Base-by-base conservation (phyloP, 2,329 filamentous ascomycete genomes). In the Fusarium aywerte region DNA sequence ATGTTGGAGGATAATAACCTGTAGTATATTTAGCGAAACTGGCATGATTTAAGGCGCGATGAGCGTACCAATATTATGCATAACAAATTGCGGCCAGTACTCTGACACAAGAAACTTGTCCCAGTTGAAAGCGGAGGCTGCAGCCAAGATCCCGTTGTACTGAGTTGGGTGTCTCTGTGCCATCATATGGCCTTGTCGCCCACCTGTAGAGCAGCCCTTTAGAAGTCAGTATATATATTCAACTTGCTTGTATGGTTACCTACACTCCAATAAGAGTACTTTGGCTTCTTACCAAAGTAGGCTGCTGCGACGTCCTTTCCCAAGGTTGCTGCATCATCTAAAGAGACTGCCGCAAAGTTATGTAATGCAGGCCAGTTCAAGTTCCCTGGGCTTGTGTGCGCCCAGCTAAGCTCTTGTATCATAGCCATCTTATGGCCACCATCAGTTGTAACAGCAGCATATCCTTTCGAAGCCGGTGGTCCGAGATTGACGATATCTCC, bases 141-240 rank as follows among this genome's bases (percentile, higher is more conserved):
- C 80, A 1, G 84, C 84, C 0, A 85, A 70, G 15, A 87, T 81
- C 4, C 85, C 85, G 43, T 87, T 82, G 42, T 85, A 87, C 32
- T 83, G 81, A 2, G 82, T 77, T 0, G 85, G 85, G 59, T 82
- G 86, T 10, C 79, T 72, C 65, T 87, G 82, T 0, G 83, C 81
- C 12, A 83, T 77, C 67, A 83, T 83, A 23, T 86, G 74, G 9
- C 85, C 86, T 71, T 88, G 85, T 2, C 86, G 77, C 3, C 86
- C 86, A 13, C 86, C 85, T 0, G 82, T 85, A 2, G 83, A 85
- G 67, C 85, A 87, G 15, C 85, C 62, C 61, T 64, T 2, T 0
- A 1, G 6, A 10, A 1, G 1, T 64, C 13, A 63, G 35, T 4
- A 13, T 21, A 2, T 12, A 1, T 3, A 10, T 2, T 4, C 2